Conservation (phyloP, 129 eudicot genomes). For the Centaurea solstitialis region DNA sequence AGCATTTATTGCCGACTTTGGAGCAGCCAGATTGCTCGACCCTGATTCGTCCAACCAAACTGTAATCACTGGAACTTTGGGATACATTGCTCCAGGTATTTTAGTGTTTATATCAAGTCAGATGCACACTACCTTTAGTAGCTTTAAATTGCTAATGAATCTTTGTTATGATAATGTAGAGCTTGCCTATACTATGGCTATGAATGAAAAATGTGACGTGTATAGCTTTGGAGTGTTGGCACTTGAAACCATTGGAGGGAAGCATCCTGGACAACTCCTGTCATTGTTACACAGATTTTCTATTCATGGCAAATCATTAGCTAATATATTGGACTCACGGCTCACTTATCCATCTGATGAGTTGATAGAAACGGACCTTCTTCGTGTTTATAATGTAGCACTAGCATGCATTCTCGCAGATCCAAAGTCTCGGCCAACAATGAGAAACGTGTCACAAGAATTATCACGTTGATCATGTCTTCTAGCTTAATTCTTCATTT, state of each 20-base stretch:
- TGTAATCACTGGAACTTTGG: constrained; percentile 26
- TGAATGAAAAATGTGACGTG: constrained; percentile 21
- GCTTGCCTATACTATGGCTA: constrained; percentile 23
- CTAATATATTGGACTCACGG: constrained; percentile 20
- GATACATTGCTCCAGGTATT: constrained; percentile 49
- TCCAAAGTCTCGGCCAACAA: constrained; percentile 27
- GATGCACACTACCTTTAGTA: background rate
- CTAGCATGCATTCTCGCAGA: constrained; percentile 10
- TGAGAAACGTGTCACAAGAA: constrained; percentile 18
- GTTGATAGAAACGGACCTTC: constrained; percentile 4
- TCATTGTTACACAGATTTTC: constrained; percentile 2
- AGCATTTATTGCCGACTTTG: constrained; percentile 44
- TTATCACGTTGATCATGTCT: background rate
- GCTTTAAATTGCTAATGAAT: background rate
- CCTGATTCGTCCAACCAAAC: constrained; percentile 37
- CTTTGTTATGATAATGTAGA: constrained; percentile 19
- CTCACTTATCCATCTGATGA: constrained; percentile 26
- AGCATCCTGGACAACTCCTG: constrained; percentile 22
- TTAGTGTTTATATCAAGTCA: background rate
- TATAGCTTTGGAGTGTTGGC: constrained; percentile 32
- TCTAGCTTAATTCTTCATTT: background rate
- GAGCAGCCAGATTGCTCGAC: constrained; percentile 34
- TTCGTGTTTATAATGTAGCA: constrained; percentile 8
- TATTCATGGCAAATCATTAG: background rate
- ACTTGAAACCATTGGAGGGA: constrained; percentile 23